phyloP scores from a whole-genome alignment of 371 early-diverging fungal genomes.

The Cokeromyces recurvatus region DNA sequence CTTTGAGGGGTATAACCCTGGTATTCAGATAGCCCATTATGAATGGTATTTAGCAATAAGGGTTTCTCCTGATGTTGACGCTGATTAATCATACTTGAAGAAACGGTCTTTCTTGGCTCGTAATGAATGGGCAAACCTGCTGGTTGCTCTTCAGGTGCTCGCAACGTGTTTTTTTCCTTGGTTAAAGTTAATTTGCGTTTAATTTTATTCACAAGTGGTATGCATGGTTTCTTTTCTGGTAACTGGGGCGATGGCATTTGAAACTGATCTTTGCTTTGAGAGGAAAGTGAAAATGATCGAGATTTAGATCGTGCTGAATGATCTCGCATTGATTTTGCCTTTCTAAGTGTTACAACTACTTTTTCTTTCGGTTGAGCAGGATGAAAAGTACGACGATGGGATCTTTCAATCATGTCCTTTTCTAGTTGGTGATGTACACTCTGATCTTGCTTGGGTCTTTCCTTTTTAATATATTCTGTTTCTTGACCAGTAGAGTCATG shows the following conservation, averaged over 20 bases:
- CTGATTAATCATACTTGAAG: neutral
- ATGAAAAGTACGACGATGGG: constrained; percentile 1
- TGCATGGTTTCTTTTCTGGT: neutral
- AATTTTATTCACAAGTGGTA: constrained; percentile 3
- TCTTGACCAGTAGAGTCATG: no score
- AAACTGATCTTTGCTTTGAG: no score
- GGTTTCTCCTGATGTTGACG: no score
- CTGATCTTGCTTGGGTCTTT: no score
- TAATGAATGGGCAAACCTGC: neutral
- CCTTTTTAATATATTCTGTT: no score
- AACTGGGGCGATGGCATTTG: constrained; percentile 8
- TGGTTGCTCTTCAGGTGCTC: no score
- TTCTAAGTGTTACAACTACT: constrained; percentile 2
- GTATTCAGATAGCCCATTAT: constrained; percentile 10
- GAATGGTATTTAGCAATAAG: no score
- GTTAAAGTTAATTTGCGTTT: constrained; percentile 11
- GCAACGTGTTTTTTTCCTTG: no score
- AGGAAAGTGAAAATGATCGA: no score
- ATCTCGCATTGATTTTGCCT: constrained; percentile 12
- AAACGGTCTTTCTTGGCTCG: constrained; percentile 7
- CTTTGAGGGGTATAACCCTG: constrained; percentile 17
- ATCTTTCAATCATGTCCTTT: neutral
- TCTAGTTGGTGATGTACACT: neutral
- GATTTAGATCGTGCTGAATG: neutral
- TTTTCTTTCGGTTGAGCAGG: neutral